Conservation (phyloP, 148 eudicot species). For the Spergularia marina region DNA sequence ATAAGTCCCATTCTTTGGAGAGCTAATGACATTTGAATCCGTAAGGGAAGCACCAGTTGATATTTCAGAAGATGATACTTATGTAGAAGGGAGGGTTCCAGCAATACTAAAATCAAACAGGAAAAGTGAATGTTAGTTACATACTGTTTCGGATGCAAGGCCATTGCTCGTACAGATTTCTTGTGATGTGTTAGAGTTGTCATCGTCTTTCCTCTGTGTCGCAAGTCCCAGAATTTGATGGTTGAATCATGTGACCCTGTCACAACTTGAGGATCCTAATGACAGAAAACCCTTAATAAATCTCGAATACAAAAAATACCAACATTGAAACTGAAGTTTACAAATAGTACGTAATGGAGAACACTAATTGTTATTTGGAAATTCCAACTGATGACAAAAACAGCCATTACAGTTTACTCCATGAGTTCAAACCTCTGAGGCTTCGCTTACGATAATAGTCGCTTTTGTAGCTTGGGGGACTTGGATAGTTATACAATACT, state of each 20-base stretch:
- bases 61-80: not conserved
- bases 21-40: not conserved
- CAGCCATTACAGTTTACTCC: not conserved
- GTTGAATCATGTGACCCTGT: slow-evolving; percentile 97
- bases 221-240: slow-evolving; percentile 92
- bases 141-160: slow-evolving; percentile 89
- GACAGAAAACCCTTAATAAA: slow-evolving; percentile 18
- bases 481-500: not conserved
- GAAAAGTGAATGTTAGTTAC: slow-evolving; percentile 15
- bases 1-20: too few relatives aligned
- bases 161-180: slow-evolving; percentile 95
- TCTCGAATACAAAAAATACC: not conserved
- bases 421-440: not conserved
- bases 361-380: not conserved
- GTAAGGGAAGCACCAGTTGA: not conserved
- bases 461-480: not conserved
- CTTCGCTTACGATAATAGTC: not conserved
- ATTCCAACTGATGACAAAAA: not conserved
- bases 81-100: not conserved
- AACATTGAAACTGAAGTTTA: not conserved
- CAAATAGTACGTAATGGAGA: not conserved
- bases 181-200: slow-evolving; percentile 87
- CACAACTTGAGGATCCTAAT: slow-evolving; percentile 96
- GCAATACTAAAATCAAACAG: not conserved
- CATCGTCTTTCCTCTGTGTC: slow-evolving; percentile 96